phyloP scores from a whole-genome alignment of 352 stramenopile species.

The Phytophthora hybrid region DNA sequence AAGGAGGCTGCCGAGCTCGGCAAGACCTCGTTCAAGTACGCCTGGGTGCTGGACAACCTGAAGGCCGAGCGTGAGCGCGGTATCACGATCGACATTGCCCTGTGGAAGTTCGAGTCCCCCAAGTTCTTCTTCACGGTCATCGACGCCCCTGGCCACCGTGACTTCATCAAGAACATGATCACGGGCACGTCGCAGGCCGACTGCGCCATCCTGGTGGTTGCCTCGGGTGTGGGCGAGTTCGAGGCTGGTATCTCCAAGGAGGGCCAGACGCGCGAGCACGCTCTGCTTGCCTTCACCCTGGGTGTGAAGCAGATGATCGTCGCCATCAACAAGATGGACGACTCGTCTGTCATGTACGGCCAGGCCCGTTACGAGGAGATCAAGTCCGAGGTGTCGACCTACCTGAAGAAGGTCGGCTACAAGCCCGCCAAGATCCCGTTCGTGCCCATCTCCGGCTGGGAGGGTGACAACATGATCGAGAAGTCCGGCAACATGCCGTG shows the following conservation, averaged over 20 bases:
- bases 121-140: conserved; percentile 99
- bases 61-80: conserved; percentile 98
- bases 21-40: conserved; percentile 99
- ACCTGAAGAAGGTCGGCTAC: conserved; percentile 98
- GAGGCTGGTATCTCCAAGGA: conserved; percentile 96
- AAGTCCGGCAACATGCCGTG: conserved; percentile 96
- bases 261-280: conserved; percentile 96
- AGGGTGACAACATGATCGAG: conserved; percentile 98
- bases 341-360: conserved; percentile 93
- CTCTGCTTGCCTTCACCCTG: conserved; percentile 96
- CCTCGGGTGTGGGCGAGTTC: conserved; percentile 93
- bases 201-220: conserved; percentile 96
- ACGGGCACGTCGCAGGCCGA: conserved; percentile 98
- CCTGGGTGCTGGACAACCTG: conserved; percentile 98
- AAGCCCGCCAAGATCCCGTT: conserved; percentile 96
- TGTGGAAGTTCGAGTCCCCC: conserved; percentile 98
- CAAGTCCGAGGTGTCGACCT: conserved; percentile 91
- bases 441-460: conserved; percentile 97
- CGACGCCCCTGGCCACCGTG: conserved; percentile 97
- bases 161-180: conserved; percentile 99
- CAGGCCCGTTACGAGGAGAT: conserved; percentile 96
- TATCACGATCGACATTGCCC: conserved; percentile 98
- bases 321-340: conserved; percentile 99
- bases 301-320: conserved; percentile 99
- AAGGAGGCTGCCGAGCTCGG: conserved; percentile 97